These are phyloP conservation scores for Coelastrella sp. DNA, from an alignment of 139 green algal species.

Conservation along the genomic window DNA sequence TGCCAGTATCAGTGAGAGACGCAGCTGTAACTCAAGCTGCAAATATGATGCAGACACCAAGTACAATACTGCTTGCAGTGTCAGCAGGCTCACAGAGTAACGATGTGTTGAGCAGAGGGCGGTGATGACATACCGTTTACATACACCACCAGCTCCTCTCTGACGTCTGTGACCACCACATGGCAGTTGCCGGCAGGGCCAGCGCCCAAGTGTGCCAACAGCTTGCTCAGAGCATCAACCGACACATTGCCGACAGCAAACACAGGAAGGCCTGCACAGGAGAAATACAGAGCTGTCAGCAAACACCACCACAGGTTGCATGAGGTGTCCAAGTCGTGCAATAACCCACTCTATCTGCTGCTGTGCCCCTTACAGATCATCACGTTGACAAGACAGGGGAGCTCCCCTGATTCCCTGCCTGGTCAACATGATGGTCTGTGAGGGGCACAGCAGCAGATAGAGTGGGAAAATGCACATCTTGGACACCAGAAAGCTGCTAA, in stretches of 20 bases:
- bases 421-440: no score
- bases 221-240: slow-evolving; percentile 63
- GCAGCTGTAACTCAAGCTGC: not conserved
- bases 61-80: not conserved
- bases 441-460: no score
- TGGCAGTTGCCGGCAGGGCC: slow-evolving; percentile 54
- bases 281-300: slow-evolving; percentile 46
- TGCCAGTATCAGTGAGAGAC: not conserved
- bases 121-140: slow-evolving; percentile 64
- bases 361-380: not conserved
- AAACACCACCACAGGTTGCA: not conserved
- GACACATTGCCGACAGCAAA: slow-evolving; percentile 60
- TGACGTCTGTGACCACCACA: slow-evolving; percentile 86
- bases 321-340: not conserved
- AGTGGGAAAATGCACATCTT: no score
- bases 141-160: slow-evolving; percentile 94
- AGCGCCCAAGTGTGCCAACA: slow-evolving; percentile 73
- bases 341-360: not conserved
- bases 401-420: no score
- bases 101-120: not conserved
- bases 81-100: not conserved
- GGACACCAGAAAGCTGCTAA: no score
- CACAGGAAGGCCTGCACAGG: slow-evolving; percentile 54
- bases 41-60: not conserved
- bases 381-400: not conserved